Conservation (phyloP, 2,329 filamentous ascomycete species). For the Knufia fluminis region DNA sequence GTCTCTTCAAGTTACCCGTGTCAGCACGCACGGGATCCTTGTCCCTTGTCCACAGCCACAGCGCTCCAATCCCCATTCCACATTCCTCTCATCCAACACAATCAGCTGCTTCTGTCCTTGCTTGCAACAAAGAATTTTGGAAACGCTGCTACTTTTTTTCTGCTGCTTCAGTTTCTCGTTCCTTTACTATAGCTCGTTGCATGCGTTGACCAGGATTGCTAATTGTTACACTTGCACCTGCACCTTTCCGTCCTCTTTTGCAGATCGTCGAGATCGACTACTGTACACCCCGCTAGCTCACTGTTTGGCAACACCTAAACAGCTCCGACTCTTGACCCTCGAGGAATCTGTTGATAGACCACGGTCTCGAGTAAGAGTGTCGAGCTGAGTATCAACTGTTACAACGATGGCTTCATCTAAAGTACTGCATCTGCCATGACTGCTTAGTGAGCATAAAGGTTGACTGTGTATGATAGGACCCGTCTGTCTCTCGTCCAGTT, state of each 20-base stretch:
- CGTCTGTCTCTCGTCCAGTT: conserved; percentile 19
- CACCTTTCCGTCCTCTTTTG: conserved; percentile 13
- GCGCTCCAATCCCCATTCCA: conserved; percentile 1
- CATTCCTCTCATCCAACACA: conserved; percentile 7
- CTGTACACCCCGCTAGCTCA: neutral
- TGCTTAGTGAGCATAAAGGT: conserved; percentile 23
- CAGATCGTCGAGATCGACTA: conserved; percentile 12
- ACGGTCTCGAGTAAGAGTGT: conserved; percentile 2
- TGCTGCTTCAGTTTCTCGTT: neutral
- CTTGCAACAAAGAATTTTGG: conserved; percentile 9
- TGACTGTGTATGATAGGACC: conserved; percentile 20
- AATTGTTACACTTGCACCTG: conserved; percentile 2
- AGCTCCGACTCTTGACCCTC: conserved; percentile 5
- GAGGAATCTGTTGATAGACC: neutral
- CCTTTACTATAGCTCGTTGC: neutral
- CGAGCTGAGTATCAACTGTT: neutral
- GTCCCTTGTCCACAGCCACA: conserved; percentile 10
- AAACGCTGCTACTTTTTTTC: conserved; percentile 7
- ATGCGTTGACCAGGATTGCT: conserved; percentile 2
- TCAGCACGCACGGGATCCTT: too few relatives aligned
- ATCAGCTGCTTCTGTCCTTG: conserved; percentile 8
- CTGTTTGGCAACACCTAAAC: neutral
- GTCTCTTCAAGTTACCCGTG: neutral
- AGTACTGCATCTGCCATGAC: conserved; percentile 35
- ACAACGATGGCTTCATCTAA: conserved; percentile 53